Conservation (phyloP, 1,139 yeast species). For the Geotrichum phurueaensis region DNA sequence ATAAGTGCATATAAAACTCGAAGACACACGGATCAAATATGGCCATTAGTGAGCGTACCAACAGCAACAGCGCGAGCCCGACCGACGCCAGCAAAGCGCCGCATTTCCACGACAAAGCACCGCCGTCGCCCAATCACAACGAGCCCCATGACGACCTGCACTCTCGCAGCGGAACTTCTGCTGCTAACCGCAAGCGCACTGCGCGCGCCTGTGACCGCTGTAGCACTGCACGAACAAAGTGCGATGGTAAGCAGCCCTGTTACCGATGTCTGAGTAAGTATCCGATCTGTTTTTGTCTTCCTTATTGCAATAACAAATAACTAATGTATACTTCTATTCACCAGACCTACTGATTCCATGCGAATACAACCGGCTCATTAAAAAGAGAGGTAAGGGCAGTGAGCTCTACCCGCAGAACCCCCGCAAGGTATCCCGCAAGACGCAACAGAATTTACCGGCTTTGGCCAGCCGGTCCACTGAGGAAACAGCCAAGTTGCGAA, state of each 20-base stretch:
- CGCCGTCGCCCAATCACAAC: background rate
- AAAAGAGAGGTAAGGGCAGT: constrained; percentile 39
- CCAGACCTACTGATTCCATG: constrained; percentile 30
- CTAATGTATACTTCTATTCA: background rate
- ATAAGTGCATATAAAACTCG: background rate
- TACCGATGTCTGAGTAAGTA: constrained; percentile 33
- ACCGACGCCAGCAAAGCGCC: background rate
- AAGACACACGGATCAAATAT: background rate
- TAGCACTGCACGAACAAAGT: constrained; percentile 38
- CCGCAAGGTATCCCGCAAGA: constrained; percentile 8
- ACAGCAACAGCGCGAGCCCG: background rate
- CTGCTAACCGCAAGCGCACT: constrained; percentile 24
- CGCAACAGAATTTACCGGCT: background rate
- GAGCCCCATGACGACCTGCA: background rate
- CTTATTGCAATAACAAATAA: background rate
- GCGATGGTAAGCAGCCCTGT: constrained; percentile 40
- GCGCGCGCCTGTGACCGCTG: constrained; percentile 41
- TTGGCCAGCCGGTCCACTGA: background rate
- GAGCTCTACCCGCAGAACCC: constrained; percentile 25
- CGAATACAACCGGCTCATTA: constrained; percentile 37
- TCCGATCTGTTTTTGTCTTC: background rate
- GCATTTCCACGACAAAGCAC: background rate
- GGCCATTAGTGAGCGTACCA: background rate
- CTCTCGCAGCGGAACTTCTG: background rate
- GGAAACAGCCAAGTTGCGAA: background rate